A percentile compares a stretch with the other conserved stretches of the same genome.
phyloP scores from a whole-genome alignment of 768 basidiomycete species.

The Sarcomyxa edulis region DNA sequence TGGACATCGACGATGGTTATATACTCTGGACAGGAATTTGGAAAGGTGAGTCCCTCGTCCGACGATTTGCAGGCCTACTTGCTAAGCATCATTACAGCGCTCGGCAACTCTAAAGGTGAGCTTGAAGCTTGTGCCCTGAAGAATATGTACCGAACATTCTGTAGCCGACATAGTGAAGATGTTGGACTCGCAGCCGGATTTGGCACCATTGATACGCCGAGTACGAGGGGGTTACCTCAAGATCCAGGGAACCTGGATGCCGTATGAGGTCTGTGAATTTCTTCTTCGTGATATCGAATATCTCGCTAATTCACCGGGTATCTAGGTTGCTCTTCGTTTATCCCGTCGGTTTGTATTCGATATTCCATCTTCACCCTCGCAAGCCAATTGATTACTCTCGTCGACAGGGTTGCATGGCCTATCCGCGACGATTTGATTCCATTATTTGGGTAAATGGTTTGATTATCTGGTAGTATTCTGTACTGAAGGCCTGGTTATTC shows the following conservation, averaged over 20 bases:
- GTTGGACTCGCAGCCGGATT: slow-evolving; percentile 87
- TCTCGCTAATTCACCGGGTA: slow-evolving; percentile 8
- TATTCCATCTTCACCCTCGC: slow-evolving; percentile 12
- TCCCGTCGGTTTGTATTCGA: slow-evolving; percentile 62
- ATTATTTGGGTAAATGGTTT: slow-evolving; percentile 84
- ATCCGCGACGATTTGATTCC: slow-evolving; percentile 84
- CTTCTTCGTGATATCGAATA: slow-evolving; percentile 5
- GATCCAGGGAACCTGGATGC: slow-evolving; percentile 94
- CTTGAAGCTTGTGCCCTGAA: too few species aligned
- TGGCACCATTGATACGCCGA: slow-evolving; percentile 75
- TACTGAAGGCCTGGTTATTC: slow-evolving; percentile 4
- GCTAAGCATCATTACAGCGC: slow-evolving; percentile 42
- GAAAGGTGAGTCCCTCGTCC: slow-evolving; percentile 64
- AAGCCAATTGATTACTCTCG: slow-evolving; percentile 8
- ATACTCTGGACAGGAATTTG: slow-evolving; percentile 92
- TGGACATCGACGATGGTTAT: slow-evolving; percentile 91
- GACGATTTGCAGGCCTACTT: slow-evolving; percentile 6
- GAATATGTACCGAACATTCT: too few species aligned
- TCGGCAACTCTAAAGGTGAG: slow-evolving; percentile 85
- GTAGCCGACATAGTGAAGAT: slow-evolving; percentile 90
- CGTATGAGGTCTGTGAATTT: slow-evolving; percentile 74
- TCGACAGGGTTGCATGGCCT: slow-evolving; percentile 79
- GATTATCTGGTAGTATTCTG: slow-evolving; percentile 14
- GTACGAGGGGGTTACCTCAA: slow-evolving; percentile 87
- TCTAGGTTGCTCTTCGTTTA: slow-evolving; percentile 70